A percentile compares a stretch with the other conserved stretches of the same genome.
These are phyloP conservation scores for Pythium aphanidermatum DNA, from an alignment of 352 stramenopile species.

Conservation along the genomic window DNA sequence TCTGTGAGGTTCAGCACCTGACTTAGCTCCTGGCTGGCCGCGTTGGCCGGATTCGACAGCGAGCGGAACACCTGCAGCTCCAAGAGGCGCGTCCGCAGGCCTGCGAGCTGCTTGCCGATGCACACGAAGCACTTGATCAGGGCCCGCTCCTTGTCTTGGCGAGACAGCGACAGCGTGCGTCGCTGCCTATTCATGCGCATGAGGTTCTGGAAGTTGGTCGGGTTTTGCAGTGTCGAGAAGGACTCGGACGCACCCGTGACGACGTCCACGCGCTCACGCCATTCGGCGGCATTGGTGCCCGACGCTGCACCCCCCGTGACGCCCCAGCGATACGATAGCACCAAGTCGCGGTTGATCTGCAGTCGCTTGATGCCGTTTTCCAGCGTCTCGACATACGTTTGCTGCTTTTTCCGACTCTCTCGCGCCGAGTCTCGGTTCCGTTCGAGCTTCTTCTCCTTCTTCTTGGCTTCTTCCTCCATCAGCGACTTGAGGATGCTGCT, in stretches of 20 bases:
- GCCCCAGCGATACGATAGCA: slow-evolving; percentile 70
- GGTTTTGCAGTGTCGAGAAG: slow-evolving; percentile 69
- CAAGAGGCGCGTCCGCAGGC: slow-evolving; percentile 48
- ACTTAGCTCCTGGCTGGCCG: slow-evolving; percentile 35
- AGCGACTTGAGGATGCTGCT: slow-evolving; percentile 85
- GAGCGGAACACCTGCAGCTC: slow-evolving; percentile 59
- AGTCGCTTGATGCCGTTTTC: slow-evolving; percentile 84
- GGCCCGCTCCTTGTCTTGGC: slow-evolving; percentile 36
- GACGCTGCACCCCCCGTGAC: slow-evolving; percentile 23
- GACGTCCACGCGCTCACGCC: slow-evolving; percentile 54
- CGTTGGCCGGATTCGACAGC: slow-evolving; percentile 30
- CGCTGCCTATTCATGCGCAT: slow-evolving; percentile 74
- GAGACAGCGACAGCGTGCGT: slow-evolving; percentile 42
- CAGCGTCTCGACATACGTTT: slow-evolving; percentile 83
- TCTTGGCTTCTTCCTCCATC: slow-evolving; percentile 85
- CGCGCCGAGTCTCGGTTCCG: slow-evolving; percentile 83
- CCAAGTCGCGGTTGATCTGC: slow-evolving; percentile 75
- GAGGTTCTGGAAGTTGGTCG: slow-evolving; percentile 52
- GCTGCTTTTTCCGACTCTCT: slow-evolving; percentile 81
- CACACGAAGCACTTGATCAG: slow-evolving; percentile 59
- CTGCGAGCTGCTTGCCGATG: slow-evolving; percentile 45
- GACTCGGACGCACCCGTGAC: slow-evolving; percentile 57
- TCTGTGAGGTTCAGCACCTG: slow-evolving; percentile 37
- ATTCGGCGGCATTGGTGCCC: slow-evolving; percentile 32
- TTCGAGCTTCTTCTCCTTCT: slow-evolving; percentile 87